Conservation (phyloP, 371 early-diverging fungal genomes). For the Blakeslea trispora region DNA sequence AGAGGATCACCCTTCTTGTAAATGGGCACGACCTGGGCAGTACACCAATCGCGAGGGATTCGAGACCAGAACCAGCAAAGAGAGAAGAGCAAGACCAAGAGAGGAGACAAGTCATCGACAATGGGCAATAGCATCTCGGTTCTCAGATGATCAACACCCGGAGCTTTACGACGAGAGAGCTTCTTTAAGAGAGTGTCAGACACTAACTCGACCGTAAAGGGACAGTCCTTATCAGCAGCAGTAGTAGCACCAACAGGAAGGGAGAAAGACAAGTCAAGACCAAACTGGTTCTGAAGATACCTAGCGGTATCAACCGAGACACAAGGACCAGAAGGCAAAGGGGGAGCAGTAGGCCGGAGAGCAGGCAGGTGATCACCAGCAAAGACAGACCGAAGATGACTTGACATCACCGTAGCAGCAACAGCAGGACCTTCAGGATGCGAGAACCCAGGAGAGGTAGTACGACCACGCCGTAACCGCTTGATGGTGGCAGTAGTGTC, state of each 20-base stretch:
- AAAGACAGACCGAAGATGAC: slow-evolving; percentile 4
- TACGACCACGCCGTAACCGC: neutral
- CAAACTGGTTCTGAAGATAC: neutral
- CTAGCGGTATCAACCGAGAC: neutral
- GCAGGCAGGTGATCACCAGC: slow-evolving; percentile 2
- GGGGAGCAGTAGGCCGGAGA: neutral
- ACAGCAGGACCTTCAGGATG: slow-evolving; percentile 18
- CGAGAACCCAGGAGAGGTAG: neutral
- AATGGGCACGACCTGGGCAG: slow-evolving; percentile 25
- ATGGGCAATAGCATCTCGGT: slow-evolving; percentile 32
- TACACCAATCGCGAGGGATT: slow-evolving; percentile 15
- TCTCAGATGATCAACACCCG: slow-evolving; percentile 27
- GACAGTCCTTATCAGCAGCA: too few relatives aligned
- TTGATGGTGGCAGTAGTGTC: slow-evolving; percentile 11
- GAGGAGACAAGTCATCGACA: neutral
- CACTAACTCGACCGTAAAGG: too few relatives aligned
- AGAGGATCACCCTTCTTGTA: slow-evolving; percentile 24
- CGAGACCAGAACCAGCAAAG: slow-evolving; percentile 31
- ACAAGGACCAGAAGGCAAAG: slow-evolving; percentile 5
- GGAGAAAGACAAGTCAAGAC: neutral
- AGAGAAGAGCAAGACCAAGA: slow-evolving; percentile 4
- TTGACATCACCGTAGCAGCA: slow-evolving; percentile 13
- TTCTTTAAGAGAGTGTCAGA: neutral
- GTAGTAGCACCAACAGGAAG: too few relatives aligned
- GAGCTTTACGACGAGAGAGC: slow-evolving; percentile 19